Percentiles rank a stretch among this genome's conserved stretches.
phyloP scores from a whole-genome alignment of 768 basidiomycete genomes.

The Hortiboletus campestris region DNA sequence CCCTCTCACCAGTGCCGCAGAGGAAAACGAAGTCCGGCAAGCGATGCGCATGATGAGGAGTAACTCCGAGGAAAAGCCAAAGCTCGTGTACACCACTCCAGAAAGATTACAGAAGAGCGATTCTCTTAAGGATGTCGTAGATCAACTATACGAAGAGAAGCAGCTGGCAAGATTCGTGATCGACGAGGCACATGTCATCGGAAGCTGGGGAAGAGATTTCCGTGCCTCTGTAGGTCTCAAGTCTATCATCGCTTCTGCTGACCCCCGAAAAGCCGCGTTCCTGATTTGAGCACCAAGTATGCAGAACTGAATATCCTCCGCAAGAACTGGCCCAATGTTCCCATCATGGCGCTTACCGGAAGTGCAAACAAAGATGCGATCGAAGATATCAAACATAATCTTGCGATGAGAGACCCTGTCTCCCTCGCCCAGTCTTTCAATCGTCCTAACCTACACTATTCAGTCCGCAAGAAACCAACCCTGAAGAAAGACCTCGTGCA shows the following conservation, averaged over 20 bases:
- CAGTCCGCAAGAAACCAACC: slow-evolving; percentile 50
- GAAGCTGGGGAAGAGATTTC: slow-evolving; percentile 93
- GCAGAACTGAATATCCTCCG: slow-evolving; percentile 65
- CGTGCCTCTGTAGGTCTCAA: slow-evolving; percentile 65
- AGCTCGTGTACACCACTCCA: slow-evolving; percentile 85
- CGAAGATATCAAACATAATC: slow-evolving; percentile 71
- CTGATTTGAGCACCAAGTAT: slow-evolving; percentile 49
- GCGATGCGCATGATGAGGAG: slow-evolving; percentile 44
- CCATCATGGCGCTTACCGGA: slow-evolving; percentile 95
- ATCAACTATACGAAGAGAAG: slow-evolving; percentile 51
- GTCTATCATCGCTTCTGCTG: neutral
- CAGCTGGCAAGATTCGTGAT: slow-evolving; percentile 86
- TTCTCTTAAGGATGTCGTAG: slow-evolving; percentile 53
- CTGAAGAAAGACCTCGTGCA: slow-evolving; percentile 43
- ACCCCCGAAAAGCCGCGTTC: neutral
- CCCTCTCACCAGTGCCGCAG: slow-evolving; percentile 60
- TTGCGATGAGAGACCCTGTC: slow-evolving; percentile 59
- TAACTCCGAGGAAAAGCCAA: slow-evolving; percentile 45
- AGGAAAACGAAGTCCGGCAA: slow-evolving; percentile 37
- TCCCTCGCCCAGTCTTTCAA: slow-evolving; percentile 84
- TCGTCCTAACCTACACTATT: slow-evolving; percentile 85
- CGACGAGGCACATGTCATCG: slow-evolving; percentile 96
- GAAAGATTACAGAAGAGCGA: slow-evolving; percentile 76
- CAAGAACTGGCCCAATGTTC: slow-evolving; percentile 69
- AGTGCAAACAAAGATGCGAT: slow-evolving; percentile 82